Evolutionary conservation across 257 asterid species (phyloP).

Genomic region (Salvia splendens): DNA sequence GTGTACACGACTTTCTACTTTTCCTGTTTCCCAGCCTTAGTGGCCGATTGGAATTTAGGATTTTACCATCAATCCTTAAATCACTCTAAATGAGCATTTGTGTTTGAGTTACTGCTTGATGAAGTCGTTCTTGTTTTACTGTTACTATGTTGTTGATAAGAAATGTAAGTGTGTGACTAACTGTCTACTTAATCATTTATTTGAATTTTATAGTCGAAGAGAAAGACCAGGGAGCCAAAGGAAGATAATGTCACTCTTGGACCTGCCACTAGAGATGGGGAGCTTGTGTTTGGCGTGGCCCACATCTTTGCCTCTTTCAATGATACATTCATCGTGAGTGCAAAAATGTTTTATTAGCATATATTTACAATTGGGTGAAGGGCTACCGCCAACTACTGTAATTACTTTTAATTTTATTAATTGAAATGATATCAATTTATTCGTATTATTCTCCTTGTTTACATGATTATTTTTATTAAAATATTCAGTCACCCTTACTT

Average conservation of each 20-base stretch:
- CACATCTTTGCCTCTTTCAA: constrained; percentile 83
- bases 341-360: neutral
- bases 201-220: constrained; percentile 52
- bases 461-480: too few species aligned
- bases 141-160: neutral
- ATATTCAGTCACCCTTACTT: too few species aligned
- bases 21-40: neutral
- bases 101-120: neutral
- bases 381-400: neutral
- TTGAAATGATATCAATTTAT: neutral
- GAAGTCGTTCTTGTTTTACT: too few species aligned
- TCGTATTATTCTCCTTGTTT: too few species aligned
- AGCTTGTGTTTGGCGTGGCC: constrained; percentile 68
- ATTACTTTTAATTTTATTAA: neutral
- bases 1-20: neutral
- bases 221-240: constrained; percentile 84
- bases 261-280: constrained; percentile 82
- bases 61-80: neutral
- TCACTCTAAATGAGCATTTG: neutral
- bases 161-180: neutral
- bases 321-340: constrained; percentile 76
- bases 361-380: neutral
- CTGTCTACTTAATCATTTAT: neutral
- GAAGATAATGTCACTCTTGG: constrained; percentile 85
- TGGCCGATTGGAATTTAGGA: neutral